Percentiles rank a stretch among this genome's conserved stretches.
Evolutionary conservation across 208 protist genomes (phyloP).

Genomic region (Trypanosoma congolense): DNA sequence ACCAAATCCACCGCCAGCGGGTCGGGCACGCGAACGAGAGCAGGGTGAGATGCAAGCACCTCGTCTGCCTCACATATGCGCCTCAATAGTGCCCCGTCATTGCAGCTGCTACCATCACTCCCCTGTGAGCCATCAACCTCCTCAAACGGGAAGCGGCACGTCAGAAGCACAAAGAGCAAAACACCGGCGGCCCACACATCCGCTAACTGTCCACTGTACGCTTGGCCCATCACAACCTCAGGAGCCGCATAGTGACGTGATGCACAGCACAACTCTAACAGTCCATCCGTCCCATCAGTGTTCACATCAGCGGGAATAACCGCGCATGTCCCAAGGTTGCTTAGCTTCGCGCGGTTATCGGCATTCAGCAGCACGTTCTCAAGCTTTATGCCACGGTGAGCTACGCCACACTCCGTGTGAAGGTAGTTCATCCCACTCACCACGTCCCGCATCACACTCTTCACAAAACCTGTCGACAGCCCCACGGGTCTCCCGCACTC

Average conservation of each 20-base stretch:
- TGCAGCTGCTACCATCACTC: not conserved
- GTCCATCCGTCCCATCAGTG: conserved; percentile 8
- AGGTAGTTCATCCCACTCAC: conserved; percentile 46
- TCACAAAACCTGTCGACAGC: conserved; percentile 24
- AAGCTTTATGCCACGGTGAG: conserved; percentile 77
- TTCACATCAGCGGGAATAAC: conserved; percentile 12
- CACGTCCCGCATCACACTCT: conserved; percentile 42
- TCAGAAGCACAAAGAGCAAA: conserved; percentile 91
- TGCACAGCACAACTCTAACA: conserved; percentile 69
- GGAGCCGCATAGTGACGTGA: conserved; percentile 90
- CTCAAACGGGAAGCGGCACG: conserved; percentile 89
- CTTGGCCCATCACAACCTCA: conserved; percentile 81
- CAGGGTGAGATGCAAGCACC: conserved; percentile 39
- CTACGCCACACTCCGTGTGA: conserved; percentile 46
- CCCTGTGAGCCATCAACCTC: conserved; percentile 16
- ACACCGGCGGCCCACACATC: conserved; percentile 96
- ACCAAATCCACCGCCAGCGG: conserved; percentile 55
- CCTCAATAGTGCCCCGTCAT: conserved; percentile 19
- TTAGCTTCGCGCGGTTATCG: conserved; percentile 39
- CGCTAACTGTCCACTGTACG: conserved; percentile 87
- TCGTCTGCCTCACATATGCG: conserved; percentile 49
- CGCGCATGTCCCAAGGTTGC: conserved; percentile 52
- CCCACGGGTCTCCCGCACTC: not conserved
- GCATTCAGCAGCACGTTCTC: conserved; percentile 63
- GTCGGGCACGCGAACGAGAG: conserved; percentile 37